phyloP scores from a whole-genome alignment of 2,329 filamentous ascomycete species.

The Venturia pyrina region DNA sequence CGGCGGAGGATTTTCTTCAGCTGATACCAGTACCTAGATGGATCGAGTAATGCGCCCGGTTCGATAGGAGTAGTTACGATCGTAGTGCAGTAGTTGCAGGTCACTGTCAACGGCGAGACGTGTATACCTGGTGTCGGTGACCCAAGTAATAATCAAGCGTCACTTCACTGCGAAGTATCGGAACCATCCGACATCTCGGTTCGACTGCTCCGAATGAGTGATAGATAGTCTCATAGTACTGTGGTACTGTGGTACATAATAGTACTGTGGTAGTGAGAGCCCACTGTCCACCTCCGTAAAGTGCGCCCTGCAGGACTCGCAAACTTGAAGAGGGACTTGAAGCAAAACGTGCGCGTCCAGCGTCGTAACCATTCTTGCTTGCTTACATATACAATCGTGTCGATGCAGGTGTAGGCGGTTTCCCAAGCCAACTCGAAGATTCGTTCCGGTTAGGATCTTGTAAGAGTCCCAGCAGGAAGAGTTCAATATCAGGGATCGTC shows the following conservation, averaged over 20 bases:
- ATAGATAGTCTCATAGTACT: no score
- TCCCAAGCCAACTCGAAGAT: no score
- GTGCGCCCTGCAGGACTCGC: background rate
- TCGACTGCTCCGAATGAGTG: background rate
- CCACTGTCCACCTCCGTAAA: conserved; percentile 1
- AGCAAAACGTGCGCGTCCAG: background rate
- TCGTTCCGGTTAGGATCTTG: background rate
- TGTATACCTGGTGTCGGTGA: no score
- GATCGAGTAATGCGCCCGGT: background rate
- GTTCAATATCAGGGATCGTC: background rate
- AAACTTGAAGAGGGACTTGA: background rate
- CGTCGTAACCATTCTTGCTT: background rate
- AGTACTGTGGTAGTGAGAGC: background rate
- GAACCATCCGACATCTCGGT: background rate
- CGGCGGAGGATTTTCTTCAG: background rate
- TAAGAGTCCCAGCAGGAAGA: background rate
- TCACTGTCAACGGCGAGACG: background rate
- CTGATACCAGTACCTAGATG: background rate
- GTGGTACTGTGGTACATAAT: no score
- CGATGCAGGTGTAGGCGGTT: no score
- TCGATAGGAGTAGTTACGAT: background rate
- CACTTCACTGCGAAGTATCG: no score
- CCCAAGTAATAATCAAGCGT: background rate
- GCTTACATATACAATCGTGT: background rate
- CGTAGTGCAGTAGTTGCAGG: background rate